Evolutionary conservation across 768 basidiomycete species (phyloP).

Genomic region (Mycena pura): DNA sequence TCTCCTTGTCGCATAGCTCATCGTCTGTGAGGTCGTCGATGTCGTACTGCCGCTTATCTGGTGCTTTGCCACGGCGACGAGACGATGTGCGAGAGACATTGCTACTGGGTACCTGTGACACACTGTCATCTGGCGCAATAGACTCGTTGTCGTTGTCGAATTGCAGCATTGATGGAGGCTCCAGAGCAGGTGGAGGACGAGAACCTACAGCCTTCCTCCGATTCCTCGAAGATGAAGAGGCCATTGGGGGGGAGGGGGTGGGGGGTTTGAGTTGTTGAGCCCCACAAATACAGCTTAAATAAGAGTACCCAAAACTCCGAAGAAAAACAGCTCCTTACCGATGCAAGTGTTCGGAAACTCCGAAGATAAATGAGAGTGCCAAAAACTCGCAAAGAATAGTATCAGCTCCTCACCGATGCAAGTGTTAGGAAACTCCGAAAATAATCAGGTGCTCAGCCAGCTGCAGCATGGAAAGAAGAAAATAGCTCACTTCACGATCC

Average conservation of each 20-base stretch:
- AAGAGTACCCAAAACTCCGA: conserved; percentile 1
- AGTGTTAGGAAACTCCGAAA: not conserved
- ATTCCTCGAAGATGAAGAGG: not conserved
- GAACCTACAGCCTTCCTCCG: not conserved
- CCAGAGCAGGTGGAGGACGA: not conserved
- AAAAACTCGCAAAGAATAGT: too few species aligned
- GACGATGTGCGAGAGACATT: not conserved
- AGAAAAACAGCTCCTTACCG: not conserved
- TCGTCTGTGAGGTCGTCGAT: not conserved
- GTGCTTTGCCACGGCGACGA: not conserved
- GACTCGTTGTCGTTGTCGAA: not conserved
- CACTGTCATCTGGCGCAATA: not conserved
- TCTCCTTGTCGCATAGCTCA: not conserved
- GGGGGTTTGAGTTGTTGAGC: not conserved
- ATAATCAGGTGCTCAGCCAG: conserved; percentile 2
- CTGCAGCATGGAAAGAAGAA: conserved; percentile 1
- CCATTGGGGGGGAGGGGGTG: not conserved
- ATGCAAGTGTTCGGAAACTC: too few species aligned
- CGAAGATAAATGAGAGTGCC: too few species aligned
- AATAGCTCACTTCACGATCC: not conserved
- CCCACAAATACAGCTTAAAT: conserved; percentile 3
- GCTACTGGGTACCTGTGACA: not conserved
- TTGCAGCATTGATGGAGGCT: not conserved
- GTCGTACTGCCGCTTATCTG: not conserved
- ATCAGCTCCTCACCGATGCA: too few species aligned